These are phyloP conservation scores for Inonotus hispidus DNA, from an alignment of 1,284 basidiomycete species.

Conservation along the genomic window DNA sequence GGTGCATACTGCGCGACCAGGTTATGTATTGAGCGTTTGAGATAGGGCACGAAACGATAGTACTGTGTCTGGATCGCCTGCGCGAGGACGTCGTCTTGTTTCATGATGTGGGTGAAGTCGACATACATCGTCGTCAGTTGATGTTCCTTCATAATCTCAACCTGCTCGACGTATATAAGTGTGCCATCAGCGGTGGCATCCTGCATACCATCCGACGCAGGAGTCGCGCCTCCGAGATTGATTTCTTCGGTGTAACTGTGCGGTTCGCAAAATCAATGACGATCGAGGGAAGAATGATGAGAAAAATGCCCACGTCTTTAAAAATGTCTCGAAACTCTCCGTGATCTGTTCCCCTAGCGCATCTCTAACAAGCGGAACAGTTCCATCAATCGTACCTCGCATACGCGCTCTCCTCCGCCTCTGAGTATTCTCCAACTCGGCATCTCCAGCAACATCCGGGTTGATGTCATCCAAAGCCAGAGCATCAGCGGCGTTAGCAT, in stretches of 20 bases:
- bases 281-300: not conserved
- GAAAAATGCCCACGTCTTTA: constrained; percentile 69
- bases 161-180: constrained; percentile 84
- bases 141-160: constrained; percentile 89
- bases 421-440: constrained; percentile 32
- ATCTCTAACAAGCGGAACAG: constrained; percentile 85
- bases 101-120: constrained; percentile 88
- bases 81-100: constrained; percentile 87
- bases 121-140: constrained; percentile 94
- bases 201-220: constrained; percentile 59
- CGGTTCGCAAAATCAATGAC: constrained; percentile 6
- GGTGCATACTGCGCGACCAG: constrained; percentile 87
- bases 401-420: constrained; percentile 43
- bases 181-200: constrained; percentile 56
- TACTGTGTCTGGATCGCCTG: constrained; percentile 92
- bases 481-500: constrained; percentile 40
- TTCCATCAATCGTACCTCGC: constrained; percentile 47
- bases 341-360: constrained; percentile 90
- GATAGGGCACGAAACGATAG: constrained; percentile 93
- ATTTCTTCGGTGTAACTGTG: constrained; percentile 79
- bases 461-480: constrained; percentile 56
- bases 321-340: constrained; percentile 85
- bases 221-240: constrained; percentile 61
- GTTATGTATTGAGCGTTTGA: constrained; percentile 86
- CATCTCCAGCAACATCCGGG: constrained; percentile 37